Evolutionary conservation across 202 grass and related monocot genomes (phyloP).

Genomic region (Sporobolus alterniflorus): DNA sequence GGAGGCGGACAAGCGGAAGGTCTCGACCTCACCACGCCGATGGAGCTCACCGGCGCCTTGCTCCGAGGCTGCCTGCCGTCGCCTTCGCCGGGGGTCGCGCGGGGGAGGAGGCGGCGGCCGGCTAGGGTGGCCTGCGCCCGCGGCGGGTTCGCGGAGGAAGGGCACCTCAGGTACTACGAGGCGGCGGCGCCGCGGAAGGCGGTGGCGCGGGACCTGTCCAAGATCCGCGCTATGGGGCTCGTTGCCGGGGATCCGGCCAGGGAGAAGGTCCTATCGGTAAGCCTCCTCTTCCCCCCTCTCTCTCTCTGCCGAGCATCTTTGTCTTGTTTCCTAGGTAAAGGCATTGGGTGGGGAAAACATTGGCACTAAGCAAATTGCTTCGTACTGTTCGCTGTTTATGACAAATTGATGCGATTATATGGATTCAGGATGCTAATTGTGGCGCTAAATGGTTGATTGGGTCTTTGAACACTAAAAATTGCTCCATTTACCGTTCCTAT

Average conservation of each 20-base stretch:
- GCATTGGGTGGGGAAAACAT: not conserved
- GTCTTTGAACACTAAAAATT: not conserved
- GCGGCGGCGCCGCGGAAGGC: constrained; percentile 42
- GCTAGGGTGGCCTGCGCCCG: constrained; percentile 43
- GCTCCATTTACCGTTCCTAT: not conserved
- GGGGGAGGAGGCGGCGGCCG: constrained; percentile 20
- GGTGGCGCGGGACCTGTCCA: constrained; percentile 54
- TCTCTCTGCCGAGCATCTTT: not conserved
- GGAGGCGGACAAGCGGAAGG: not conserved
- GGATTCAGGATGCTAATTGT: not conserved
- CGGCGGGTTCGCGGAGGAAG: constrained; percentile 63
- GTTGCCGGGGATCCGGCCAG: constrained; percentile 43
- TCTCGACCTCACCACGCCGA: constrained; percentile 25
- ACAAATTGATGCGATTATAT: not conserved
- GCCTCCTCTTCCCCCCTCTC: not conserved
- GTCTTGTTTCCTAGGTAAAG: not conserved
- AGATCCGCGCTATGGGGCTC: constrained; percentile 51
- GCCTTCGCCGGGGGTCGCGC: not conserved
- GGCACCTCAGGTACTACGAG: constrained; percentile 65
- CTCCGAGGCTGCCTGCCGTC: constrained; percentile 17
- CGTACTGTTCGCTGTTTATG: not conserved
- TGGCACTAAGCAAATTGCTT: not conserved
- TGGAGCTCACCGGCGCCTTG: constrained; percentile 65
- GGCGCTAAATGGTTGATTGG: not conserved
- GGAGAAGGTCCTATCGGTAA: constrained; percentile 66